A percentile compares a stretch with the other conserved stretches of the same genome.
These are phyloP conservation scores for Chrysanthemum lavandulifolium DNA, from an alignment of 129 eudicot genomes.

Conservation along the genomic window DNA sequence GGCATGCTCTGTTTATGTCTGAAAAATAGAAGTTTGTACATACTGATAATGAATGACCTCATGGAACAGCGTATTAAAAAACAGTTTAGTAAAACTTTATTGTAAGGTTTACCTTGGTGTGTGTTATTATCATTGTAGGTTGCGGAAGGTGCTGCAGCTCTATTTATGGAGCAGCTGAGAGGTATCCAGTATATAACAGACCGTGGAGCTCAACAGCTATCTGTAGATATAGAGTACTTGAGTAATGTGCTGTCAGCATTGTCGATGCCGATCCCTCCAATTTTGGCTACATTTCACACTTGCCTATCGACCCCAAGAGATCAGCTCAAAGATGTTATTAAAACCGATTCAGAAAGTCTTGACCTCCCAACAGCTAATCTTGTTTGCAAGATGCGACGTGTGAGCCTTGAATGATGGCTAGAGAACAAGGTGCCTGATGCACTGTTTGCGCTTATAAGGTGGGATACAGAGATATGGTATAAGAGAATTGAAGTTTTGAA, in stretches of 20 bases:
- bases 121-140: conserved; percentile 46
- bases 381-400: conserved; percentile 91
- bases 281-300: conserved; percentile 82
- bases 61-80: no score
- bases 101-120: background rate
- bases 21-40: no score
- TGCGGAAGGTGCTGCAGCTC: conserved; percentile 95
- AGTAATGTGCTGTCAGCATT: conserved; percentile 94
- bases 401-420: conserved; percentile 48
- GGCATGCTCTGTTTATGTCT: no score
- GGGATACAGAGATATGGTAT: background rate
- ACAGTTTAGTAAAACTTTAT: no score
- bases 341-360: conserved; percentile 63
- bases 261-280: conserved; percentile 83
- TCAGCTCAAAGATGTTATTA: conserved; percentile 75
- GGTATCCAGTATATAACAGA: conserved; percentile 89
- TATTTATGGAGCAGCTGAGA: conserved; percentile 84
- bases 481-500: background rate
- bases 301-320: conserved; percentile 84
- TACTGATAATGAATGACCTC: no score
- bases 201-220: conserved; percentile 91
- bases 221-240: conserved; percentile 87
- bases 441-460: background rate
- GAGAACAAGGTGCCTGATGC: background rate
- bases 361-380: conserved; percentile 91